These are phyloP conservation scores for Candida piceae DNA, from an alignment of 805 yeast species.

Conservation along the genomic window DNA sequence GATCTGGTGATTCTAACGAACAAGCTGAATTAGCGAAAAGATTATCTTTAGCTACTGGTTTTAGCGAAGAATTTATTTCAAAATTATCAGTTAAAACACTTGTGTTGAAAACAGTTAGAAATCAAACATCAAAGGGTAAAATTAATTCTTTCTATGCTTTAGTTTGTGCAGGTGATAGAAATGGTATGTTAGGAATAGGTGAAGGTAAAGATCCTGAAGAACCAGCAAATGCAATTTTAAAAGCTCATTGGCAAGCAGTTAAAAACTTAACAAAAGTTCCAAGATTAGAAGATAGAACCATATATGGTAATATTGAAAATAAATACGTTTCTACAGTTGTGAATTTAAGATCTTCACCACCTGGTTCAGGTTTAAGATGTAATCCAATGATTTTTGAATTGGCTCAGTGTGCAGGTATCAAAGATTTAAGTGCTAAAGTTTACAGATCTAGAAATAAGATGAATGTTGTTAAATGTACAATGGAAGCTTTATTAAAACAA, in stretches of 20 bases:
- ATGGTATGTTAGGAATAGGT: conserved; percentile 93
- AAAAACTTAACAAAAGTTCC: conserved; percentile 78
- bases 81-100: conserved; percentile 61
- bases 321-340: conserved; percentile 85
- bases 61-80: conserved; percentile 55
- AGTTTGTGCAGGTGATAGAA: conserved; percentile 87
- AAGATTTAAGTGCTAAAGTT: conserved; percentile 87
- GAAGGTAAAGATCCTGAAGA: conserved; percentile 87
- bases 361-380: conserved; percentile 90
- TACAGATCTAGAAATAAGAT: conserved; percentile 90
- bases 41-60: conserved; percentile 60
- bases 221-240: conserved; percentile 65
- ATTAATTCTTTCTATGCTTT: conserved; percentile 76
- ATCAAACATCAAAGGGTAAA: conserved; percentile 91
- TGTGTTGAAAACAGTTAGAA: conserved; percentile 74
- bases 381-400: conserved; percentile 87
- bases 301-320: conserved; percentile 74
- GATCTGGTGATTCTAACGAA: conserved; percentile 19
- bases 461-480: conserved; percentile 87
- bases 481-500: conserved; percentile 79
- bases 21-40: conserved; percentile 42
- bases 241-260: conserved; percentile 92
- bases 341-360: conserved; percentile 78
- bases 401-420: conserved; percentile 90
- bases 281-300: conserved; percentile 86